These are phyloP conservation scores for Pythium plurisporium DNA, from an alignment of 352 stramenopile genomes.

Conservation along the genomic window DNA sequence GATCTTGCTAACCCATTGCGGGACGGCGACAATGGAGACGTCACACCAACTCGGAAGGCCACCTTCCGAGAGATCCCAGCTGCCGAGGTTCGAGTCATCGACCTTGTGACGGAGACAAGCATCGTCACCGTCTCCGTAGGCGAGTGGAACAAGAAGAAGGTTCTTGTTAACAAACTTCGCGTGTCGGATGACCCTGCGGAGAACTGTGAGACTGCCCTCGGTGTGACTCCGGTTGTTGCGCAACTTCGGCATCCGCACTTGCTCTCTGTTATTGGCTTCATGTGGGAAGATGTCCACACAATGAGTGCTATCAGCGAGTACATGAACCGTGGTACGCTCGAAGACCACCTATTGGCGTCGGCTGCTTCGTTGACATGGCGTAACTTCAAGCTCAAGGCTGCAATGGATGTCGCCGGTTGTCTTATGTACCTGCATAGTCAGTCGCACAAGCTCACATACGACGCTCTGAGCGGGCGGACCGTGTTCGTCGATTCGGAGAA, in stretches of 20 bases:
- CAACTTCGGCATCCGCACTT: constrained; percentile 69
- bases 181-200: constrained; percentile 47
- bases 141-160: constrained; percentile 41
- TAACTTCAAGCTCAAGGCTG: constrained; percentile 76
- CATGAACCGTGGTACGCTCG: constrained; percentile 66
- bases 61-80: constrained; percentile 54
- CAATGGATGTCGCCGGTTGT: constrained; percentile 50
- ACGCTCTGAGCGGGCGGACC: constrained; percentile 56
- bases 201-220: constrained; percentile 50
- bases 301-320: constrained; percentile 68
- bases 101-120: constrained; percentile 39
- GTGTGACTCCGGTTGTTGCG: constrained; percentile 51
- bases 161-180: constrained; percentile 54
- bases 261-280: constrained; percentile 51
- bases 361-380: constrained; percentile 50
- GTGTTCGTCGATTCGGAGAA: constrained; percentile 71
- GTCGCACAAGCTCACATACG: constrained; percentile 59
- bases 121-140: constrained; percentile 43
- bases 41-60: constrained; percentile 37
- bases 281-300: constrained; percentile 52
- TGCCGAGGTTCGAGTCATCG: constrained; percentile 32
- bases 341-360: constrained; percentile 42
- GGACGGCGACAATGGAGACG: constrained; percentile 4
- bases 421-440: constrained; percentile 79
- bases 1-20: constrained; percentile 29